A percentile compares a stretch with the other conserved stretches of the same genome.
Conservation (phyloP, 1,139 yeast species). For the Keqinozyma sinolaborantium region DNA sequence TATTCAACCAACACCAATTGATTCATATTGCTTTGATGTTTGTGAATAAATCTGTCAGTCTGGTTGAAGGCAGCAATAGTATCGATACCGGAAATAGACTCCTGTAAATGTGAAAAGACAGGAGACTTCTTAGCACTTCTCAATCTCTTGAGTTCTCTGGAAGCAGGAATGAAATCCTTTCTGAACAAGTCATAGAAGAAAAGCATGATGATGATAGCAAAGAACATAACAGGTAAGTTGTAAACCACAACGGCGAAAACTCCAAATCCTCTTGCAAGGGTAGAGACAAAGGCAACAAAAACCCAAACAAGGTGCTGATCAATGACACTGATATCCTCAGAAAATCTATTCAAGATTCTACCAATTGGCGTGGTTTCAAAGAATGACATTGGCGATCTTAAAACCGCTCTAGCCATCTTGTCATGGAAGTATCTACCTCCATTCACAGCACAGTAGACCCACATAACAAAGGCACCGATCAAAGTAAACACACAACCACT, state of each 20-base stretch:
- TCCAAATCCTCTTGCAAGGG: constrained; percentile 19
- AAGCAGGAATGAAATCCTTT: constrained; percentile 28
- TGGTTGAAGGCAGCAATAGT: constrained; percentile 32
- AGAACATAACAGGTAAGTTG: constrained; percentile 31
- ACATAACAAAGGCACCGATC: constrained; percentile 25
- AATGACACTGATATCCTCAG: constrained; percentile 33
- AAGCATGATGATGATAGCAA: constrained; percentile 19
- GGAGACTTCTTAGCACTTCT: constrained; percentile 31
- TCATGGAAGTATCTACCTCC: constrained; percentile 37
- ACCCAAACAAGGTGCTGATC: constrained; percentile 33
- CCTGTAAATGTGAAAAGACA: constrained; percentile 34
- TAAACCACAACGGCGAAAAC: constrained; percentile 25
- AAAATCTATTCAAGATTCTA: constrained; percentile 35
- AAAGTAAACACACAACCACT: constrained; percentile 23
- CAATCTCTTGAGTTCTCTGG: constrained; percentile 35
- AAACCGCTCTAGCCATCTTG: constrained; percentile 32
- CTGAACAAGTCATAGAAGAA: constrained; percentile 27
- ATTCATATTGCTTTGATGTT: constrained; percentile 18
- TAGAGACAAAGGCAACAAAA: constrained; percentile 20
- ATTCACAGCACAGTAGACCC: constrained; percentile 28
- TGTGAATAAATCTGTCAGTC: constrained; percentile 21
- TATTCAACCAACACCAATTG: constrained; percentile 18
- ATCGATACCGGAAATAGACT: constrained; percentile 34
- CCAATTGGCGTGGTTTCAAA: constrained; percentile 45
- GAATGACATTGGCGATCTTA: constrained; percentile 42